These are phyloP conservation scores for Cucumis cinereus DNA, from an alignment of 306 rosid genomes.

Conservation along the genomic window DNA sequence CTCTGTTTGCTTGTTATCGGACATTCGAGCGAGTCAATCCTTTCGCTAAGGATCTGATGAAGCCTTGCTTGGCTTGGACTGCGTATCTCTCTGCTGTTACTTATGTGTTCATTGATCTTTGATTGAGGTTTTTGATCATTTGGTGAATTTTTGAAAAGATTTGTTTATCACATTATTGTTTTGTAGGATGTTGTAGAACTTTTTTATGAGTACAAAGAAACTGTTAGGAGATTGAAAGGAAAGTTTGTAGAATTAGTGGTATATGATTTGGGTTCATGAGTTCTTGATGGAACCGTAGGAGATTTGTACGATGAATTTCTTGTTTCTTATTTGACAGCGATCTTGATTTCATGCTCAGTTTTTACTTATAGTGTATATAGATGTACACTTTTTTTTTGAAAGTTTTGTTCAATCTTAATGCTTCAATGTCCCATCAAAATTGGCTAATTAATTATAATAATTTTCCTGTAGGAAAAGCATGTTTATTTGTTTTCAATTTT, in stretches of 20 bases:
- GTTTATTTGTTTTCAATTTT: no score
- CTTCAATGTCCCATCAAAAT: no score
- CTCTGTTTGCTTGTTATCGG: slow-evolving; percentile 27
- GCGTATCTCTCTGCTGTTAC: slow-evolving; percentile 27
- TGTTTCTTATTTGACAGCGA: not conserved
- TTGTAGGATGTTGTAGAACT: not conserved
- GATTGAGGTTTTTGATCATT: slow-evolving; percentile 5
- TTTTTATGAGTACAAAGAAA: not conserved
- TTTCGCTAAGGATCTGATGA: slow-evolving; percentile 41
- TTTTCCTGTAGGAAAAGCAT: no score
- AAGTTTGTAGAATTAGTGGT: not conserved
- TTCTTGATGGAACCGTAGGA: not conserved
- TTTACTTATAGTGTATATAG: not conserved
- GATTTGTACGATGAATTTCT: not conserved
- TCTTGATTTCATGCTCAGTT: not conserved
- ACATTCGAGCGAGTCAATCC: slow-evolving; percentile 37
- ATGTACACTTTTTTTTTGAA: no score
- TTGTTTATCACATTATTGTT: not conserved
- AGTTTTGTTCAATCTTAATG: no score
- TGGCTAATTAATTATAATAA: no score
- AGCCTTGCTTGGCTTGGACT: slow-evolving; percentile 34
- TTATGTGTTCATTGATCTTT: slow-evolving; percentile 17
- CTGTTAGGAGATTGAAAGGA: not conserved
- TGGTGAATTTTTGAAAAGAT: not conserved
- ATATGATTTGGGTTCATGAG: not conserved